These are phyloP conservation scores for Pichia californica DNA, from an alignment of 805 yeast species.

Conservation along the genomic window DNA sequence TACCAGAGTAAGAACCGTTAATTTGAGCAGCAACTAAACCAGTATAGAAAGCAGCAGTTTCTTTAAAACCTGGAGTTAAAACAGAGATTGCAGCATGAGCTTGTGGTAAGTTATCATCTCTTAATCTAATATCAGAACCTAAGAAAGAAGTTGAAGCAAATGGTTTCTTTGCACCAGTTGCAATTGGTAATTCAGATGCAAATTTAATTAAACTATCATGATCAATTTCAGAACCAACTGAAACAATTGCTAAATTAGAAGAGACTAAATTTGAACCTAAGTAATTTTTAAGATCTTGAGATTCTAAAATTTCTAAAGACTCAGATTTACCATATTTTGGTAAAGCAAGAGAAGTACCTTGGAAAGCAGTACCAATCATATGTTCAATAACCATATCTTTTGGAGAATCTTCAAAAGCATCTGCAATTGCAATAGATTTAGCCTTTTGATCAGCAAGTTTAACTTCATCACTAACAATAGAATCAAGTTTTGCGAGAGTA, in stretches of 20 bases:
- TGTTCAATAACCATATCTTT: constrained; percentile 61
- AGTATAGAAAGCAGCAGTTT: constrained; percentile 59
- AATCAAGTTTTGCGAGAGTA: constrained; percentile 32
- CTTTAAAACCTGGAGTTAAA: constrained; percentile 53
- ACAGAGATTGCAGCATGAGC: constrained; percentile 76
- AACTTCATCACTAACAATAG: constrained; percentile 36
- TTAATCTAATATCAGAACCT: constrained; percentile 81
- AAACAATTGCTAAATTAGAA: constrained; percentile 61
- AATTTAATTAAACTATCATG: constrained; percentile 67
- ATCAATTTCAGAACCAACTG: constrained; percentile 54
- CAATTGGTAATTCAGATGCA: constrained; percentile 45
- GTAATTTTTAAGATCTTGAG: constrained; percentile 52
- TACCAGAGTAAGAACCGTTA: constrained; percentile 49
- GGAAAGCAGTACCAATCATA: constrained; percentile 79
- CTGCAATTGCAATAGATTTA: constrained; percentile 44
- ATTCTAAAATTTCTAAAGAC: constrained; percentile 49
- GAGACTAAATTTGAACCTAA: constrained; percentile 51
- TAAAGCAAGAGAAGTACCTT: constrained; percentile 72
- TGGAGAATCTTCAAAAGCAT: constrained; percentile 49
- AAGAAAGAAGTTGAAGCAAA: constrained; percentile 56
- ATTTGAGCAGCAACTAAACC: constrained; percentile 69
- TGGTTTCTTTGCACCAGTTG: constrained; percentile 45
- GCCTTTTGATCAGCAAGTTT: constrained; percentile 30
- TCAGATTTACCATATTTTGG: constrained; percentile 74
- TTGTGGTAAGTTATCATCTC: constrained; percentile 81